Conservation (phyloP, 768 basidiomycete genomes). For the Russula abietina region DNA sequence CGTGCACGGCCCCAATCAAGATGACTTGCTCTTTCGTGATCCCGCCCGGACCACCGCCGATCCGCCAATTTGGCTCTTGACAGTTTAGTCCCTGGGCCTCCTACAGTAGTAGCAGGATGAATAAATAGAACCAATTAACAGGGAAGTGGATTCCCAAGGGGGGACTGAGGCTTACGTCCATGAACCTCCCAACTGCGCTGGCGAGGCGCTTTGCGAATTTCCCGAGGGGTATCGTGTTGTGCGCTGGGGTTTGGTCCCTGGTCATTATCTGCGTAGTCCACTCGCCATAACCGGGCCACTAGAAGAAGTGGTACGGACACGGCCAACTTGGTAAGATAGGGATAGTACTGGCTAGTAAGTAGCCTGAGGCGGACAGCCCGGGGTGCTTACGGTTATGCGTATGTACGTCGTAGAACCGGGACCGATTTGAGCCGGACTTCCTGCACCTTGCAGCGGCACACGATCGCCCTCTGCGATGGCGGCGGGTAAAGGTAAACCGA, state of each 20-base stretch:
- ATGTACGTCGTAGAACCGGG: background rate
- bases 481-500: background rate
- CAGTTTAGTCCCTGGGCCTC: background rate
- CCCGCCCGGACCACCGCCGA: background rate
- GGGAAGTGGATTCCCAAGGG: too few relatives aligned
- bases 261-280: constrained; percentile 16
- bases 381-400: constrained; percentile 16
- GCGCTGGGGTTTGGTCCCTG: constrained; percentile 7
- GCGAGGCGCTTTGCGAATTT: constrained; percentile 5
- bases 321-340: background rate
- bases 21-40: constrained; percentile 5
- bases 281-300: constrained; percentile 18
- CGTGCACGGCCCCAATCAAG: constrained; percentile 8
- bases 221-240: constrained; percentile 1
- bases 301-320: background rate
- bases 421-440: background rate
- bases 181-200: constrained; percentile 7
- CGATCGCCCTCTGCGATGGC: background rate
- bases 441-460: background rate
- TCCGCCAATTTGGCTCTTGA: background rate
- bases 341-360: too few relatives aligned
- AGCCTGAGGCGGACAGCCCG: too few relatives aligned
- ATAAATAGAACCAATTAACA: too few relatives aligned
- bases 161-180: constrained; percentile 11
- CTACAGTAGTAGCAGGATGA: too few relatives aligned